phyloP scores from a whole-genome alignment of 2,329 filamentous ascomycete species.

The Juglanconis sp. region DNA sequence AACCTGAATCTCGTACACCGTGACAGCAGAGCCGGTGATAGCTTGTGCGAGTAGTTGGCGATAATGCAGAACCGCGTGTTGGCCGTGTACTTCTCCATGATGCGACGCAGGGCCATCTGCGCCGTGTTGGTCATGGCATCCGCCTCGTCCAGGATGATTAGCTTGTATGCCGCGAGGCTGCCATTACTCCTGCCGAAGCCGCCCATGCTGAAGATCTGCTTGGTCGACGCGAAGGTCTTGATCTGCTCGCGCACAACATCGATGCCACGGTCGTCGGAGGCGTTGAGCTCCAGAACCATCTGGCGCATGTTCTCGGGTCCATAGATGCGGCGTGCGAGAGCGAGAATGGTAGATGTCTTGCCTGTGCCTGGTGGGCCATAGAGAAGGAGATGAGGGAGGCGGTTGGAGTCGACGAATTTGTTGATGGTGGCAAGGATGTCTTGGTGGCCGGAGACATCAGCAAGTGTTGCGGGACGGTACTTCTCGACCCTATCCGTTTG shows the following conservation, averaged over 20 bases:
- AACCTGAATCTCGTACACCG: constrained; percentile 94
- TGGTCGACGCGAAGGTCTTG: constrained; percentile 97
- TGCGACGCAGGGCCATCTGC: constrained; percentile 92
- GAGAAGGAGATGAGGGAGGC: constrained; percentile 89
- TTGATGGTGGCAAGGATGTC: constrained; percentile 98
- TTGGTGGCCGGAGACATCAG: constrained; percentile 93
- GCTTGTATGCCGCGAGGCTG: constrained; percentile 76
- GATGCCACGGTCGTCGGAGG: constrained; percentile 94
- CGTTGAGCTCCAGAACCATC: constrained; percentile 97
- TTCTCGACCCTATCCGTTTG: constrained; percentile 76
- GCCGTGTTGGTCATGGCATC: constrained; percentile 99
- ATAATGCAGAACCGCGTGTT: constrained; percentile 99
- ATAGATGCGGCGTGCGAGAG: constrained; percentile 89
- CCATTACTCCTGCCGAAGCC: constrained; percentile 39
- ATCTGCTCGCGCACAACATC: constrained; percentile 98
- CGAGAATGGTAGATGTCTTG: constrained; percentile 95
- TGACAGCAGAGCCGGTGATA: constrained; percentile 87
- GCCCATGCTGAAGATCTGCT: constrained; percentile 84
- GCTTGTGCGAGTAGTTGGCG: constrained; percentile 97
- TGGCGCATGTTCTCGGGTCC: constrained; percentile 89
- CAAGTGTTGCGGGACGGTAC: constrained; percentile 83
- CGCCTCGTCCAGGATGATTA: constrained; percentile 97
- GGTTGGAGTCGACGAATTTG: constrained; percentile 92
- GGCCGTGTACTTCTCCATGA: constrained; percentile 99
- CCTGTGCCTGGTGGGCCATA: constrained; percentile 96